phyloP scores from a whole-genome alignment of 345 rosid species.

The Eucalyptus polyanthemos region DNA sequence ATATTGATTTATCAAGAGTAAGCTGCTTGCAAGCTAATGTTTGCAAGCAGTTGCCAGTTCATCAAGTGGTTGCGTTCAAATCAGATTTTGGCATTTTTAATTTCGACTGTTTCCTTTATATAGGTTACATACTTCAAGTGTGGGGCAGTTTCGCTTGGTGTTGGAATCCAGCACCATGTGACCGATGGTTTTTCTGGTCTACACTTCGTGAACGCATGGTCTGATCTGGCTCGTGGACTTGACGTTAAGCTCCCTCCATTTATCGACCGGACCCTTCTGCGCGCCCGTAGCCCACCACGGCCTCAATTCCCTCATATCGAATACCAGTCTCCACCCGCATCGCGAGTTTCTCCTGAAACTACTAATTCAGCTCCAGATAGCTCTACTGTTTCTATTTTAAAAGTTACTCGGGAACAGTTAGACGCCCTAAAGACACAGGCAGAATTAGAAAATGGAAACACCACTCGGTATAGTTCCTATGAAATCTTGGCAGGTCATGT shows the following conservation, averaged over 20 bases:
- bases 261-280: conserved; percentile 73
- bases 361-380: conserved; percentile 15
- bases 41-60: not conserved
- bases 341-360: not conserved
- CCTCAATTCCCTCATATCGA: conserved; percentile 67
- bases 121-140: not conserved
- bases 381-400: conserved; percentile 50
- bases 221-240: conserved; percentile 87
- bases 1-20: not conserved
- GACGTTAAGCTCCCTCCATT: conserved; percentile 60
- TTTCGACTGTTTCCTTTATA: not conserved
- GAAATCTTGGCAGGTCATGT: conserved; percentile 86
- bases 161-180: conserved; percentile 5
- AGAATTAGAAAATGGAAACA: conserved; percentile 51
- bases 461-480: conserved; percentile 50
- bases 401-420: conserved; percentile 44
- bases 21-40: not conserved
- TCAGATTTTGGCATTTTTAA: not conserved
- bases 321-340: conserved; percentile 1
- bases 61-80: not conserved
- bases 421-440: conserved; percentile 51
- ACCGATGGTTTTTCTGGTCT: conserved; percentile 28
- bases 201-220: conserved; percentile 88
- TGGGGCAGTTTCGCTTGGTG: conserved; percentile 63
- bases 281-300: conserved; percentile 76